phyloP scores from a whole-genome alignment of 31 red algal species.

The Endocladia muricata region DNA sequence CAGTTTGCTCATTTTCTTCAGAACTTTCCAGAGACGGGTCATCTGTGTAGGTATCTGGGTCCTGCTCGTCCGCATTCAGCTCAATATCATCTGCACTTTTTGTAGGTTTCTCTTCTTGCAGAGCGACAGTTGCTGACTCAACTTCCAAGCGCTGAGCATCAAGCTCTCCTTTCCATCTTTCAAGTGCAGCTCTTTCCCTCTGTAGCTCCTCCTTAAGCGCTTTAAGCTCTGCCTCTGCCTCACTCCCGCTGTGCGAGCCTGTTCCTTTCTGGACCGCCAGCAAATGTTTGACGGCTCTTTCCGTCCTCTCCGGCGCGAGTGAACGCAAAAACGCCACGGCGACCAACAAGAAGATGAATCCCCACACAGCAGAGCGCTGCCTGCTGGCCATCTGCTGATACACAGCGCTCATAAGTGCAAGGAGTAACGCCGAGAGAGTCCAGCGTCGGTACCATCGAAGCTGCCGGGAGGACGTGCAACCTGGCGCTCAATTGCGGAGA shows the following conservation, averaged over 20 bases:
- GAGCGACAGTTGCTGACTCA: no score
- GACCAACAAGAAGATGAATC: constrained; percentile 26
- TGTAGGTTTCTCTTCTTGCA: neutral
- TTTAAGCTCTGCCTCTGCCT: neutral
- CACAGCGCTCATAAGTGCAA: neutral
- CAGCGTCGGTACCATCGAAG: neutral
- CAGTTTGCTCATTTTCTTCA: no score
- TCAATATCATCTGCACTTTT: neutral
- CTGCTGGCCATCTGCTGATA: constrained; percentile 12
- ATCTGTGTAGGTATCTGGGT: no score
- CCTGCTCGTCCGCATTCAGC: neutral
- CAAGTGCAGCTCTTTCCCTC: constrained; percentile 32
- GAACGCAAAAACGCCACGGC: constrained; percentile 38
- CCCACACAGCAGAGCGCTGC: constrained; percentile 21
- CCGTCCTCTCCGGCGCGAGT: constrained; percentile 39
- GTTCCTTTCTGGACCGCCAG: neutral
- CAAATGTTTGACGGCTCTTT: constrained; percentile 18
- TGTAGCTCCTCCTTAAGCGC: constrained; percentile 31
- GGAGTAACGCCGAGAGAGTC: neutral
- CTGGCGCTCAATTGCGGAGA: neutral
- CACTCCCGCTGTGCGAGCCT: neutral
- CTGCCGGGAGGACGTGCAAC: neutral
- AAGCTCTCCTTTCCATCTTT: constrained; percentile 28
- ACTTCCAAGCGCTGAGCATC: constrained; percentile 6
- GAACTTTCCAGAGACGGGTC: no score